phyloP scores from a whole-genome alignment of 768 basidiomycete species.

The Tylopilus plumbeoviolaceoides region DNA sequence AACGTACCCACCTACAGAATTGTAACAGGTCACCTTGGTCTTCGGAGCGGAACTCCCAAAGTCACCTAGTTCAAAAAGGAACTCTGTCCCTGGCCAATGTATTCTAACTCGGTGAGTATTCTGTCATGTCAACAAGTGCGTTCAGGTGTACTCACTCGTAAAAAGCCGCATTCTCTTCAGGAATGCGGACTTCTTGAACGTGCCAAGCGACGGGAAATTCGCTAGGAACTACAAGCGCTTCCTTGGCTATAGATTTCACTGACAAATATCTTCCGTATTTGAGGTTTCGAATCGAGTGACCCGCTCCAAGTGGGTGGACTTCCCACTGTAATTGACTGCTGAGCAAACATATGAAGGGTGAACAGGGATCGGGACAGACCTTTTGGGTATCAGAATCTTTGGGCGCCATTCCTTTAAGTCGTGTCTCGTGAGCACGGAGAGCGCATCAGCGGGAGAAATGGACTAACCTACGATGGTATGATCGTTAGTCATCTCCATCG shows the following conservation, averaged over 20 bases:
- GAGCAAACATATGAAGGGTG: not conserved
- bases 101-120: constrained; percentile 16
- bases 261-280: constrained; percentile 31
- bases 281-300: constrained; percentile 29
- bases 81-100: constrained; percentile 27
- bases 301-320: constrained; percentile 26
- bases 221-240: constrained; percentile 21
- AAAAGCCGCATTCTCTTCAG: constrained; percentile 27
- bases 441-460: not conserved
- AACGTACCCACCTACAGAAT: not conserved
- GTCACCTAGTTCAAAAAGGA: constrained; percentile 25
- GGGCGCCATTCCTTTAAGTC: constrained; percentile 26
- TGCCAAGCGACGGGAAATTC: constrained; percentile 30
- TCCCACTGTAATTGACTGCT: constrained; percentile 22
- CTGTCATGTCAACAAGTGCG: not conserved
- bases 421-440: not conserved
- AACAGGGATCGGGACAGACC: constrained; percentile 6
- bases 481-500: constrained; percentile 27
- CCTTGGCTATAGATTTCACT: constrained; percentile 23
- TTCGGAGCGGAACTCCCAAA: constrained; percentile 24
- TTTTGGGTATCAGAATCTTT: constrained; percentile 28
- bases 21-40: constrained; percentile 23
- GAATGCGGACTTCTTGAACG: constrained; percentile 21
- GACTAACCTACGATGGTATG: constrained; percentile 22
- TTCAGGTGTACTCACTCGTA: constrained; percentile 18